Percentiles rank a stretch among this genome's conserved stretches.
Conservation (phyloP, 805 yeast genomes). For the Kodamaea leandrae region DNA sequence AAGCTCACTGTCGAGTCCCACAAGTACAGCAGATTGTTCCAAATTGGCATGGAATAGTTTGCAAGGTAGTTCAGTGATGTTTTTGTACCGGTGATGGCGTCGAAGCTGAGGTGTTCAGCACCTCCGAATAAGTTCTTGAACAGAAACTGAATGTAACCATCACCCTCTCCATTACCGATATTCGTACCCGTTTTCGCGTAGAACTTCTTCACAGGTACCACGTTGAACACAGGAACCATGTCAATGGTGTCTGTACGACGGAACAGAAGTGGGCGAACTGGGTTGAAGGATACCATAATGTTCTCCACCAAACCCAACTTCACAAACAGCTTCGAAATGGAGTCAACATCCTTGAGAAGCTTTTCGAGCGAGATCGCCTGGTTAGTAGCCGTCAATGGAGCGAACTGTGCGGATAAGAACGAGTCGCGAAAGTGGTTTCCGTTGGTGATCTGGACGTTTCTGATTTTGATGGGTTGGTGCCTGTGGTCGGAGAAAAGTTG, state of each 20-base stretch:
- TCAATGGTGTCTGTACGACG: conserved; percentile 17
- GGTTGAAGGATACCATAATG: conserved; percentile 33
- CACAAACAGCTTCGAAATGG: conserved; percentile 41
- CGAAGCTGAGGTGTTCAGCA: conserved; percentile 50
- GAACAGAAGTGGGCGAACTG: conserved; percentile 20
- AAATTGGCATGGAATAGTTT: conserved; percentile 46
- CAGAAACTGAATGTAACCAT: conserved; percentile 80
- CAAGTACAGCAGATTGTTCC: conserved; percentile 38
- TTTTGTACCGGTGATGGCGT: conserved; percentile 50
- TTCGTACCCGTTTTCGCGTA: conserved; percentile 92
- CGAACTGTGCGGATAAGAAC: conserved; percentile 47
- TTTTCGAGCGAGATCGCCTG: conserved; percentile 40
- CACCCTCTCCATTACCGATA: conserved; percentile 95
- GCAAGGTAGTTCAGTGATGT: conserved; percentile 50
- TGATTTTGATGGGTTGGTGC: conserved; percentile 42
- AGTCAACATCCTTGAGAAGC: conserved; percentile 42
- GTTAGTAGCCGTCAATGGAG: conserved; percentile 38
- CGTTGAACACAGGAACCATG: conserved; percentile 37
- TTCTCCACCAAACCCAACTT: conserved; percentile 45
- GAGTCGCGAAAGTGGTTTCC: conserved; percentile 44
- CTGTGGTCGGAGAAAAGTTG: conserved; percentile 31
- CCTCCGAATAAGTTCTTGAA: conserved; percentile 57
- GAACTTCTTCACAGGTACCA: conserved; percentile 63
- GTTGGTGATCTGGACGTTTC: conserved; percentile 48
- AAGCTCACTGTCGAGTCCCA: conserved; percentile 40